A percentile compares a stretch with the other conserved stretches of the same genome.
Conservation (phyloP, 495 filamentous ascomycete genomes). For the Lasiosphaeris hirsuta region DNA sequence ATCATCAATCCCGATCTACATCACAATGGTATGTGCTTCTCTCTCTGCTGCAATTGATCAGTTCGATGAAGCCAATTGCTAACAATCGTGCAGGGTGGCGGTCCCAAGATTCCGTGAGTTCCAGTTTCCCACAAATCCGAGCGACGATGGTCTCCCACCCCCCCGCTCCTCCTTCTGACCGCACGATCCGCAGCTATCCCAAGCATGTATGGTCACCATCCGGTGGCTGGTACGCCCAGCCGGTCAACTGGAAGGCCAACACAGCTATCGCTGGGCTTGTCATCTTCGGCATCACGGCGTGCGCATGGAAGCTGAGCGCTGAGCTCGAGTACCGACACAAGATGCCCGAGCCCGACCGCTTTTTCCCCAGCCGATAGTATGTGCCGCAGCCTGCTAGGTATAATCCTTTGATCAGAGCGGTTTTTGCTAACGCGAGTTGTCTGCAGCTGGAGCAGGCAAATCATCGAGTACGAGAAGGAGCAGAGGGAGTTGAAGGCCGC, state of each 20-base stretch:
- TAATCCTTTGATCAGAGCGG: background rate
- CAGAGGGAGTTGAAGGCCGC: slow-evolving; percentile 48
- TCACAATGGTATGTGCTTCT: slow-evolving; percentile 32
- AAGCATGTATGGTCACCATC: slow-evolving; percentile 99
- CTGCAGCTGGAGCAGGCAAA: slow-evolving; percentile 84
- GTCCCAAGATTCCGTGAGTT: slow-evolving; percentile 86
- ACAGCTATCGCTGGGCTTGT: slow-evolving; percentile 77
- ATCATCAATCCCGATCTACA: slow-evolving; percentile 8
- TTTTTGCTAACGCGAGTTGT: slow-evolving; percentile 3
- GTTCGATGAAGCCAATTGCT: slow-evolving; percentile 22
- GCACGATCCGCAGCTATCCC: slow-evolving; percentile 65
- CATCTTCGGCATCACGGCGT: slow-evolving; percentile 68
- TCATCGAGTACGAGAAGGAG: slow-evolving; percentile 78
- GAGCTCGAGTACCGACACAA: slow-evolving; percentile 72
- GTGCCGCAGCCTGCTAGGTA: slow-evolving; percentile 33
- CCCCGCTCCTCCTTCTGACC: slow-evolving; percentile 8
- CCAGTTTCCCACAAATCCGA: slow-evolving; percentile 8
- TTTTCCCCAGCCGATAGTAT: slow-evolving; percentile 95
- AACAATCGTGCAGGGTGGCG: slow-evolving; percentile 57
- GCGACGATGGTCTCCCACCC: slow-evolving; percentile 13
- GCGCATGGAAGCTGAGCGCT: slow-evolving; percentile 78
- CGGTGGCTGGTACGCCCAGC: slow-evolving; percentile 95
- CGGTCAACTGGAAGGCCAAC: slow-evolving; percentile 90
- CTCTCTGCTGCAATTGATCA: slow-evolving; percentile 7
- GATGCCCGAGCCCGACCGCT: slow-evolving; percentile 83